Percentiles rank a stretch among this genome's conserved stretches.
Evolutionary conservation across 441 rosid genomes (phyloP).

Genomic region (Erodium texanum): DNA sequence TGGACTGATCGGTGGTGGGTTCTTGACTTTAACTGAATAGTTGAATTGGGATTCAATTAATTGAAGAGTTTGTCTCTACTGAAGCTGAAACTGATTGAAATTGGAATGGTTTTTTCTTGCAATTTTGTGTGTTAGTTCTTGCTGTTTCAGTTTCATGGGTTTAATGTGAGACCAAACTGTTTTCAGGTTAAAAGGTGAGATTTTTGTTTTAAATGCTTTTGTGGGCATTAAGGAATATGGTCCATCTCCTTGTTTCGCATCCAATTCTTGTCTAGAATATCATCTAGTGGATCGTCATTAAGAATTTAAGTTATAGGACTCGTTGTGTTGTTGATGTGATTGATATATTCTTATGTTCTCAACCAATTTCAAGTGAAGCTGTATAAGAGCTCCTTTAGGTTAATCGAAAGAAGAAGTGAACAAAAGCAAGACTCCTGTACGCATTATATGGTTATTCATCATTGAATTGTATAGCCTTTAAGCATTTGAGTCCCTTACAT

Average conservation of each 20-base stretch:
- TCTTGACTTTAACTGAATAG: neutral
- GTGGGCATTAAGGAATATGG: neutral
- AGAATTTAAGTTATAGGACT: neutral
- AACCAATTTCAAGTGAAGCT: neutral
- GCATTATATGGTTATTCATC: neutral
- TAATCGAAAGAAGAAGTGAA: neutral
- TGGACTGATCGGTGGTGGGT: neutral
- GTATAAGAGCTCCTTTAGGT: neutral
- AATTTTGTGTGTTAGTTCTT: neutral
- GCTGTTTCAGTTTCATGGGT: neutral
- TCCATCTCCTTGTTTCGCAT: constrained; percentile 1
- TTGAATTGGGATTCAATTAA: neutral
- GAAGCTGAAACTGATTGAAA: neutral
- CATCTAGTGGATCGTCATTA: neutral
- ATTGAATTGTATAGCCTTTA: neutral
- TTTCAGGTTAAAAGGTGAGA: neutral
- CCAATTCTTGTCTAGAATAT: neutral
- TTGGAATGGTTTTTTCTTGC: neutral
- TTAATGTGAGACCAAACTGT: neutral
- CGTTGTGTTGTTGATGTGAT: neutral
- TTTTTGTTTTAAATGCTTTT: neutral
- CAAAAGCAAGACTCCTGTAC: neutral
- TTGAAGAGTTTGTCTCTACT: neutral
- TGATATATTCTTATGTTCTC: constrained; percentile 1
- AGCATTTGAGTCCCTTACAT: neutral